A percentile compares a stretch with the other conserved stretches of the same genome.
Evolutionary conservation across 495 filamentous ascomycete genomes (phyloP).

Genomic region (Hypomontagnella submonticulosa): DNA sequence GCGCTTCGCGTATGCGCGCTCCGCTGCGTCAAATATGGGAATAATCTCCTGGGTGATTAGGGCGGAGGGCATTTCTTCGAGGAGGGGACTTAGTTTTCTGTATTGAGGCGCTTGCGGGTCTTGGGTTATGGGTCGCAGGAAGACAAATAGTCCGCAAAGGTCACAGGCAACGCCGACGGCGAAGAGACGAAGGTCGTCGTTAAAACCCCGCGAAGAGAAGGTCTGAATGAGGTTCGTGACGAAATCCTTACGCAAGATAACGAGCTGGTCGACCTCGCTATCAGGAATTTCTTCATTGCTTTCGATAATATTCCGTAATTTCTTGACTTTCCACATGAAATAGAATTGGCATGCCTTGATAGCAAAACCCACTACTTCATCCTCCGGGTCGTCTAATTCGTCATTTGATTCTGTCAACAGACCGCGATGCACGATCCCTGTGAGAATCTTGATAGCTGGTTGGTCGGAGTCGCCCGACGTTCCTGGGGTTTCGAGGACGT

Average conservation of each 20-base stretch:
- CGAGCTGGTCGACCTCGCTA: slow-evolving; percentile 66
- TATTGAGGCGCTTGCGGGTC: slow-evolving; percentile 50
- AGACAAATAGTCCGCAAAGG: slow-evolving; percentile 79
- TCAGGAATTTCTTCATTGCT: slow-evolving; percentile 57
- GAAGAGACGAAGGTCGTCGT: slow-evolving; percentile 81
- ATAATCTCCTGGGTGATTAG: slow-evolving; percentile 70
- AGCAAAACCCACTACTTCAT: slow-evolving; percentile 77
- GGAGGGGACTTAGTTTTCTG: slow-evolving; percentile 68
- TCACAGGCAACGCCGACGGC: slow-evolving; percentile 82
- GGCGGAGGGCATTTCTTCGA: slow-evolving; percentile 68
- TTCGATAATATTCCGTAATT: slow-evolving; percentile 54
- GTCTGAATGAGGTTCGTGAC: slow-evolving; percentile 70
- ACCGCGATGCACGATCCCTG: slow-evolving; percentile 74
- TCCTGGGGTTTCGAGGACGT: slow-evolving; percentile 73
- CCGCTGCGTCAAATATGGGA: slow-evolving; percentile 76
- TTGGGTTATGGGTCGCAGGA: slow-evolving; percentile 64
- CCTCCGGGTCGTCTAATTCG: slow-evolving; percentile 74
- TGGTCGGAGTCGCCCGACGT: slow-evolving; percentile 57
- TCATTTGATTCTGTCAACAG: slow-evolving; percentile 69
- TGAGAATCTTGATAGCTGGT: slow-evolving; percentile 72
- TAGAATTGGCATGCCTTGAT: slow-evolving; percentile 82
- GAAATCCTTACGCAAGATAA: slow-evolving; percentile 67
- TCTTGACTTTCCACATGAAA: slow-evolving; percentile 91
- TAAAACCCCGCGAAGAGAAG: slow-evolving; percentile 68
- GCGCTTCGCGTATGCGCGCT: slow-evolving; percentile 79